Evolutionary conservation across 1,284 basidiomycete genomes (phyloP), one percentile per base, ranked within the genome.

Genomic region (Ceratobasidium sp.): DNA sequence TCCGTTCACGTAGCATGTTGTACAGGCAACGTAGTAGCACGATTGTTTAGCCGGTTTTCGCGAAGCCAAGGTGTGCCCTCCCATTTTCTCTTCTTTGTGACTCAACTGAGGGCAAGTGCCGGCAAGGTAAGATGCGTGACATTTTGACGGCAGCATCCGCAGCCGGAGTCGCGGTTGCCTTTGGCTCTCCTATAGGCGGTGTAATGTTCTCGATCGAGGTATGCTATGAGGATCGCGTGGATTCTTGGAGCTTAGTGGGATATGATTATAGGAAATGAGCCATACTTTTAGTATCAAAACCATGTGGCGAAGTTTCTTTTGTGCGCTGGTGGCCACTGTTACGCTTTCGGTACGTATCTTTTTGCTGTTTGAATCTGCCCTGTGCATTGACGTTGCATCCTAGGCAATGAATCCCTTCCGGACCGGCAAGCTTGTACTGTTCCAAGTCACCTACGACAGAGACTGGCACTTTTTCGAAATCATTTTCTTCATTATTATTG

Each of bases 381-480:
- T 9, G 23, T 59, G 5, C 18, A 34, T 48, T 73, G 34, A 61
- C 12, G 12, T 8, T 21, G 21, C 18, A 43, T 59, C 67, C 9
- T 76, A 96, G 92, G 93, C 93, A 1, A 96, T 99, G 92, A 98
- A 99, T 79, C 97, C 97, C 0, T 99, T 96, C 83, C 87, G 96
- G 30, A 99, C 97, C 0, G 97, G 97, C 43, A 99, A 99, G 80
- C 89, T 99, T 34, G 97, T 99, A 77, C 83, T 98, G 74, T 99
- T 99, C 84, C 95, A 98, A 80, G 95, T 99, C 75, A 97, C 96
- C 5, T 99, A 99, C 81, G 94, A 94, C 79, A 87, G 96, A 34
- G 94, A 97, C 78, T 99, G 97, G 97, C 97, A 99, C 80, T 98
- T 97, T 83, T 99, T 99, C 79, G 97, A 98, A 80, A 94, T 99